Evolutionary conservation across 192 early-diverging fungal species (phyloP), one percentile per base, ranked within the genome.

Genomic region (Helicostylum pulchrum): DNA sequence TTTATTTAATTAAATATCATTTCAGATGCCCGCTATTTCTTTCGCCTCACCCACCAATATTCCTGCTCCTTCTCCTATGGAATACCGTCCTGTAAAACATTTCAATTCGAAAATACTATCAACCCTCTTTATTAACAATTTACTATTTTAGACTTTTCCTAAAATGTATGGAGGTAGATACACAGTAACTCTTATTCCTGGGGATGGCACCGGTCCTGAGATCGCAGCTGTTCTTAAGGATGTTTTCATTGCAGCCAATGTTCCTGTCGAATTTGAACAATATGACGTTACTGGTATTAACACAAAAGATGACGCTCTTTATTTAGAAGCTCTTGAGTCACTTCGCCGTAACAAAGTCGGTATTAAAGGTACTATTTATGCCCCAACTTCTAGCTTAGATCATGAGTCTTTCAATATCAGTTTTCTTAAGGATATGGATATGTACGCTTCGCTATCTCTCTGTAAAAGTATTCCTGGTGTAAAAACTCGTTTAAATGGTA

Each of bases 151-250:
- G 81, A 70, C 70, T 26, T 64, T 62, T 39, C 73, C 68, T 55
- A 85, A 80, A 55, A 85, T 82, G 69, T 96, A 97, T 83, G 95
- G 94, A 49, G 97, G 97, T 51, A 88, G 86, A 21, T 90, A 94
- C 85, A 97, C 94, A 46, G 92, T 97, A 53, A 97, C 97, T 26
- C 84, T 99, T 57, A 96, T 99, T 67, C 97, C 97, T 44, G 97
- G 97, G 72, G 97, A 99, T 80, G 97, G 97, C 78, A 88, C 97
- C 67, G 97, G 97, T 66, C 86, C 90, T 69, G 97, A 99, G 74
- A 92, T 90, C 68, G 89, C 94, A 39, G 72, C 78, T 7, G 83
- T 94, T 17, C 92, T 99, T 44, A 96, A 97, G 85, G 84, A 90
- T 54, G 85, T 99, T 54, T 99, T 99, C 81, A 87, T 84, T 66